Percentiles rank a stretch among this genome's conserved stretches.
These are phyloP conservation scores for Brassica cretica DNA, from an alignment of 345 rosid genomes.

Conservation along the genomic window DNA sequence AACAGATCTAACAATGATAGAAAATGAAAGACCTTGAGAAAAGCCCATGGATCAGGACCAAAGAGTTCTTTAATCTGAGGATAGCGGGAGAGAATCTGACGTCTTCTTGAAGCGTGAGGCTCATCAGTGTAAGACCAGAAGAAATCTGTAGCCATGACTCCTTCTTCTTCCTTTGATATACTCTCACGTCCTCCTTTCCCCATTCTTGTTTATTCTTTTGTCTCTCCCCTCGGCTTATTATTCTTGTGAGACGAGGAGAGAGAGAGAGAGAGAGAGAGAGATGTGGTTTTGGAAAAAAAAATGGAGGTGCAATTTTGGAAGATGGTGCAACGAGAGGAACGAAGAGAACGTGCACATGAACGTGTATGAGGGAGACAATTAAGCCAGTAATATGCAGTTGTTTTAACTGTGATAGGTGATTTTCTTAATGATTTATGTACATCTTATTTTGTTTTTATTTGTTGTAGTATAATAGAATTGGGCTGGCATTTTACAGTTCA, in stretches of 20 bases:
- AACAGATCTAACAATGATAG: conserved; percentile 1
- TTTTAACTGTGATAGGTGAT: not conserved
- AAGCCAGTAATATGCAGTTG: not conserved
- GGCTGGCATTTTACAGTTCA: not conserved
- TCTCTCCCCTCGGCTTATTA: conserved; percentile 20
- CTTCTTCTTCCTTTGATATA: conserved; percentile 36
- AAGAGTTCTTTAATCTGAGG: conserved; percentile 83
- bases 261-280: not conserved
- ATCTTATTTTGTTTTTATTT: not conserved
- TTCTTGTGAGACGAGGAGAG: conserved; percentile 5
- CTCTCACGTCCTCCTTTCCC: conserved; percentile 38
- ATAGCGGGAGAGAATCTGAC: conserved; percentile 80
- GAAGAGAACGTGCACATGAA: conserved; percentile 7
- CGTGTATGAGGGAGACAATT: not conserved
- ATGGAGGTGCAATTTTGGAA: conserved; percentile 12
- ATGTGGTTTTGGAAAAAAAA: not conserved
- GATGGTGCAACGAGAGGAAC: not conserved
- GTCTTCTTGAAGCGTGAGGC: conserved; percentile 78
- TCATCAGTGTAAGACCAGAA: conserved; percentile 95
- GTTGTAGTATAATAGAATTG: not conserved
- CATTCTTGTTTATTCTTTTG: conserved; percentile 11
- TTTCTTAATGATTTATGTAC: not conserved
- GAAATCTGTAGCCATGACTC: conserved; percentile 73
- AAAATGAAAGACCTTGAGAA: conserved; percentile 52
- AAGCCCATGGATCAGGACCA: conserved; percentile 86